Base-by-base conservation (phyloP, 2,329 filamentous ascomycete species). In the Aspergillus sp. region DNA sequence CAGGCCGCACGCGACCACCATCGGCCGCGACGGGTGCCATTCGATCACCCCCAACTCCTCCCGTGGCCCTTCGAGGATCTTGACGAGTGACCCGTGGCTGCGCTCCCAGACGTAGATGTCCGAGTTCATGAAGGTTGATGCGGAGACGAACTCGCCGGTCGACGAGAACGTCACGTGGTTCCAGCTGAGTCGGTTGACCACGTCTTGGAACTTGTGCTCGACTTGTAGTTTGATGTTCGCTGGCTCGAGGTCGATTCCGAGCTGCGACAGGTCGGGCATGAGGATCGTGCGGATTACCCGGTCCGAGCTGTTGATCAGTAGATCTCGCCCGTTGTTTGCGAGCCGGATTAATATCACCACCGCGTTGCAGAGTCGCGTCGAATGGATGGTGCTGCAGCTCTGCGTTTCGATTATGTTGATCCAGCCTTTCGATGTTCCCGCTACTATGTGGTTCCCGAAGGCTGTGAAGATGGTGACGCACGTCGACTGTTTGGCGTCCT, bases 101-200 rank as follows among this genome's bases (percentile, higher is more conserved):
- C 91, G 78, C 63, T 98, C 91, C 91, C 89, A 96, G 16, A 96
- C 88, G 61, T 96, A 96, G 42, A 98, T 83, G 60, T 98, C 89
- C 49, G 95, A 88, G 52, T 98, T 98, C 70, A 96, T 96, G 59
- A 86, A 94, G 2, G 91, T 96, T 15, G 86, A 93, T 1, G 93
- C 91, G 15, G 86, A 86, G 25, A 98, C 86, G 55, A 96, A 96
- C 60, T 98, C 91, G 32, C 86, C 88, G 0, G 84, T 91, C 1
- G 85, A 82, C 51, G 86, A 93, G 57, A 98, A 96, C 0, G 88
- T 86, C 37, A 94, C 88, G 52, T 95, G 86, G 52, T 96, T 98
- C 91, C 91, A 98, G 5, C 83, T 86, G 8, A 96, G 66, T 27
- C 83, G 78, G 54, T 98, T 96, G 31, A 98, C 91, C 3, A 96